phyloP scores from a whole-genome alignment of 352 stramenopile genomes.

The Phytophthora capsici region DNA sequence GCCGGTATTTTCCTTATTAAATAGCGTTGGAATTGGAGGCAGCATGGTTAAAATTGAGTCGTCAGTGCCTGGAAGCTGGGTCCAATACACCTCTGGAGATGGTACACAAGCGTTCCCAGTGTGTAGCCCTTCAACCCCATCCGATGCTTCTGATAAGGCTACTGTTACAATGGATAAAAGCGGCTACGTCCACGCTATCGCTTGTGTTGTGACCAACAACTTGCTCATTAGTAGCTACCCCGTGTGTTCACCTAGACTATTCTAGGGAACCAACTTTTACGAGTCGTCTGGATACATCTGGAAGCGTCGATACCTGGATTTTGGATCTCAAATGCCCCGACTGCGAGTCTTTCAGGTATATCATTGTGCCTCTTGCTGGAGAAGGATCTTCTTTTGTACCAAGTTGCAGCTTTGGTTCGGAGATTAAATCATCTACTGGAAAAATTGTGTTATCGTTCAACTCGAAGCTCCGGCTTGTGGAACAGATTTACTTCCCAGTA shows the following conservation, averaged over 20 bases:
- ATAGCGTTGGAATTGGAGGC: conserved; percentile 26
- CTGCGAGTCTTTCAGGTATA: conserved; percentile 64
- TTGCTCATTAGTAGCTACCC: conserved; percentile 58
- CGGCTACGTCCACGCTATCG: conserved; percentile 64
- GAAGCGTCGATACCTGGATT: conserved; percentile 49
- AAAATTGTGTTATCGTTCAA: conserved; percentile 43
- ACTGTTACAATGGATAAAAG: conserved; percentile 35
- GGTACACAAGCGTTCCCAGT: conserved; percentile 64
- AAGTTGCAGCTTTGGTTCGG: conserved; percentile 51
- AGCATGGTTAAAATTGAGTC: conserved; percentile 47
- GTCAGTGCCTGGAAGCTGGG: conserved; percentile 52
- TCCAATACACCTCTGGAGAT: conserved; percentile 51
- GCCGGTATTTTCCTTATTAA: conserved; percentile 38
- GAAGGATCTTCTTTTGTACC: conserved; percentile 21
- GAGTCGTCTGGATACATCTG: conserved; percentile 34
- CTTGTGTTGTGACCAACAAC: conserved; percentile 42
- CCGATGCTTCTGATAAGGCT: conserved; percentile 10
- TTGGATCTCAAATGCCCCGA: conserved; percentile 40
- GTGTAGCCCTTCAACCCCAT: conserved; percentile 24
- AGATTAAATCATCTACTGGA: conserved; percentile 15
- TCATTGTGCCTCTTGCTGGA: conserved; percentile 17
- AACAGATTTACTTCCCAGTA: conserved; percentile 38
- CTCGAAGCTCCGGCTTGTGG: conserved; percentile 55
- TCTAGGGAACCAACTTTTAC: conserved; percentile 42
- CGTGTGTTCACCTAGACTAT: conserved; percentile 45